Evolutionary conservation across 2,329 filamentous ascomycete genomes (phyloP).

Genomic region (Aspergillus nomiae): DNA sequence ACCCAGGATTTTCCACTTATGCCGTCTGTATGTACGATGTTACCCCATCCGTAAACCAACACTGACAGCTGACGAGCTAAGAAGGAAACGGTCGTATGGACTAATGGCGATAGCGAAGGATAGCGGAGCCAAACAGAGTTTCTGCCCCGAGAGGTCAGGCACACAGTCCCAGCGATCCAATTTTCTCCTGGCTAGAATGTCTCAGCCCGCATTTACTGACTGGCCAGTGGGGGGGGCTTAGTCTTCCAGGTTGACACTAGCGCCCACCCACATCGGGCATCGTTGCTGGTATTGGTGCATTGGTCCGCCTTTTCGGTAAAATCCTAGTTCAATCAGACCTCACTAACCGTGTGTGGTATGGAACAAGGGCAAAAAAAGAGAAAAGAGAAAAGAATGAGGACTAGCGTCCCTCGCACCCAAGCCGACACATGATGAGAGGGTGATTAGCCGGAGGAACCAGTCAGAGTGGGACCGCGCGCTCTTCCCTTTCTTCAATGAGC

Average conservation of each 20-base stretch:
- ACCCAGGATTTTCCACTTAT: constrained; percentile 1
- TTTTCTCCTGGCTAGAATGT: constrained; percentile 14
- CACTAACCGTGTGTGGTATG: background rate
- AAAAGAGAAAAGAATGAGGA: constrained; percentile 1
- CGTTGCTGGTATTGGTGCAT: constrained; percentile 10
- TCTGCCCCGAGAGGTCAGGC: constrained; percentile 9
- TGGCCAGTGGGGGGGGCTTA: constrained; percentile 12
- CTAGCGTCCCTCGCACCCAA: background rate
- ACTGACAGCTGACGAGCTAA: constrained; percentile 10
- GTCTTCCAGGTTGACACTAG: constrained; percentile 13
- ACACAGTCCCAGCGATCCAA: constrained; percentile 1
- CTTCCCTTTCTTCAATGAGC: constrained; percentile 8
- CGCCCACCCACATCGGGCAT: constrained; percentile 10
- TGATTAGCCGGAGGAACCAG: constrained; percentile 1
- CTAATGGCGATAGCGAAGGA: background rate
- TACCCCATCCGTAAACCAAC: background rate
- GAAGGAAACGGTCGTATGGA: constrained; percentile 1
- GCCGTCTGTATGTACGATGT: background rate
- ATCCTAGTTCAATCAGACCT: background rate
- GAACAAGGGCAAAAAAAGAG: background rate
- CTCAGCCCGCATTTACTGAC: constrained; percentile 14
- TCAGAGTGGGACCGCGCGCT: constrained; percentile 6
- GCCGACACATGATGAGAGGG: background rate
- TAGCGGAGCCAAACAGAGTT: background rate
- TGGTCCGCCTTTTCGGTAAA: constrained; percentile 3